Evolutionary conservation across 768 basidiomycete species (phyloP), one percentile per base, ranked within the genome.

Genomic region (Cystofilobasidium bisporidii): DNA sequence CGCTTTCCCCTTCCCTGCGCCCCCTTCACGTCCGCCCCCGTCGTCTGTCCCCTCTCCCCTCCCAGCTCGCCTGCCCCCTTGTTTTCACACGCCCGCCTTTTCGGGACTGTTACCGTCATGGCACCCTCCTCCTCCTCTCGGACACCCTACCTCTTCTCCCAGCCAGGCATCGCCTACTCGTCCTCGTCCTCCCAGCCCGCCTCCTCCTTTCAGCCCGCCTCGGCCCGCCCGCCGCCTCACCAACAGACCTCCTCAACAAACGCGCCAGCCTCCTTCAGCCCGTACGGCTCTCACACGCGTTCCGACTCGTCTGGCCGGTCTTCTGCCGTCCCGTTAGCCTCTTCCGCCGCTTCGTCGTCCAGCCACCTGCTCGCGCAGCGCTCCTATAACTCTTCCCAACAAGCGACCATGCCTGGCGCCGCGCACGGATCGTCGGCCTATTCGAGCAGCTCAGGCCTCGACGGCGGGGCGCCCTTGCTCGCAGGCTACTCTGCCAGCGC

Each of bases 81-180:
- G 5, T 17, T 47, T 17, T 17, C 6, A 24, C 45, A n/a, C n/a
- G n/a, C n/a, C n/a, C n/a, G n/a, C n/a, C n/a, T n/a, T n/a, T n/a
- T n/a, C n/a, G n/a, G n/a, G n/a, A n/a, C n/a, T n/a, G n/a, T n/a
- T n/a, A n/a, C 48, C 48, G 48, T 26, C 50, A 53, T 28, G 50
- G 12, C 24, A 20, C 50, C 50, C 20, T 24, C 50, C 24, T 53
- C 53, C 50, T 10, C 22, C 50, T n/a, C n/a, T n/a, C n/a, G n/a
- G 24, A n/a, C 63, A 8, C 41, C 64, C 18, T 66, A 66, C 47
- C 17, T 41, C 18, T 66, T 66, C 58, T 24, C 45, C 33, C 22
- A 36, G 12, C 47, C 57, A 3, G 56, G 56, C 48, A 28, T 45
- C 48, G 65, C 58, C 17, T 58, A 40, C 65, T 12, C 28, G 45